These are phyloP conservation scores for Plantago ovata DNA, from an alignment of 257 asterid genomes.

Conservation along the genomic window DNA sequence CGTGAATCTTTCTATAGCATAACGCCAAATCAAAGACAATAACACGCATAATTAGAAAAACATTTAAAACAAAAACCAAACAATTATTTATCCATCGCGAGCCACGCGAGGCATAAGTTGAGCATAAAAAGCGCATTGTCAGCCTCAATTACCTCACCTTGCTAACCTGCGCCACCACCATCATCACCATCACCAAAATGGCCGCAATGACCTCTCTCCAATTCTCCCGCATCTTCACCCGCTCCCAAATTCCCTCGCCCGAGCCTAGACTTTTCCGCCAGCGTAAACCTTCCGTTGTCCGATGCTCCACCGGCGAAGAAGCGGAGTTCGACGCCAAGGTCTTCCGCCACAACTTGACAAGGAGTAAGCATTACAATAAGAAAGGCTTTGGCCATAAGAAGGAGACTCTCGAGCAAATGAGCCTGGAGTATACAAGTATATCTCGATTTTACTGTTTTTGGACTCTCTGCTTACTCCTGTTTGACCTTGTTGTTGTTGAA, in stretches of 20 bases:
- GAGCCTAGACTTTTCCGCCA: slow-evolving; percentile 43
- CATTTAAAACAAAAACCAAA: background rate
- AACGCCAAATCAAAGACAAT: slow-evolving; percentile 5
- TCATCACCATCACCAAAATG: slow-evolving; percentile 34
- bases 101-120: slow-evolving; percentile 23
- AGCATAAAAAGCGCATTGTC: background rate
- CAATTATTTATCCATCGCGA: slow-evolving; percentile 25
- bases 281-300: slow-evolving; percentile 47
- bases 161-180: slow-evolving; percentile 32
- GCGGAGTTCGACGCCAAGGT: slow-evolving; percentile 67
- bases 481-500: slow-evolving; percentile 1
- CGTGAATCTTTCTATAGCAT: background rate
- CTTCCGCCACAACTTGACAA: slow-evolving; percentile 76
- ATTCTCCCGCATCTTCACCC: slow-evolving; percentile 48
- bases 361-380: slow-evolving; percentile 88
- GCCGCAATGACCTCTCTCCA: slow-evolving; percentile 71
- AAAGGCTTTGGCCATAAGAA: slow-evolving; percentile 81
- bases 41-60: background rate
- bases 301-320: slow-evolving; percentile 57
- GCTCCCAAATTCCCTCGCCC: slow-evolving; percentile 50
- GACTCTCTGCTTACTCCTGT: background rate
- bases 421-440: slow-evolving; percentile 69
- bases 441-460: background rate
- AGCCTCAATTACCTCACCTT: background rate
- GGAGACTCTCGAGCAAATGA: slow-evolving; percentile 76